Base-by-base conservation (phyloP, 1,284 basidiomycete genomes). In the Anthracocystis setariae region DNA sequence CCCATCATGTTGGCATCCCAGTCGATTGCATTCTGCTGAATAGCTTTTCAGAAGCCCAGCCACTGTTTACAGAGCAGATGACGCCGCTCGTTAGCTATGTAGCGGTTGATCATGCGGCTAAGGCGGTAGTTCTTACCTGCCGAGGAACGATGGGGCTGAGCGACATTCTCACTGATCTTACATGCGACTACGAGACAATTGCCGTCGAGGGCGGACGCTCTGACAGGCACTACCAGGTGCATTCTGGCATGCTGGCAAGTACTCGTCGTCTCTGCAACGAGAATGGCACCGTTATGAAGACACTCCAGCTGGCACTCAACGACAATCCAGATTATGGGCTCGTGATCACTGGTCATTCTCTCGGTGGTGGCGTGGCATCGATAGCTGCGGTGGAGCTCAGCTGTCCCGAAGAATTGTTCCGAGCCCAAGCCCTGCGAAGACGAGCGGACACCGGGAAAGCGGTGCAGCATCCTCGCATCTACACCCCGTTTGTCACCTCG, bases 161-260 rank as follows among this genome's bases (percentile, higher is more conserved):
- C 12, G 86, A 87, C 68, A 83, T 87, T 15, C 82, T 87, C n/a
- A 84, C 86, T 39, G 86, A 87, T 64, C 81, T 87, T 3, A 86
- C 85, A 0, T 86, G 85, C 78, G 82, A 83, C 32, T 86, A 86
- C 68, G 82, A 83, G 63, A 70, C 80, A 3, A 84, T 86, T 44
- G 51, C 65, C 1, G 77, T 86, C 8, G 83, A 84, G 2, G 82
- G 84, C 23, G 85, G 80, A 3, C 78, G 84, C 42, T 80, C 83
- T 0, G 57, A 80, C 12, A 84, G 62, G 3, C 67, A 73, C 1
- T 86, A 86, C 74, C 82, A 83, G 42, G 85, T 85, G 20, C 86
- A 87, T 61, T 77, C 82, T n/a, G 86, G 86, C 23, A 87, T 87
- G 85, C 82, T 84, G 21, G 77, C 84, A 49, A 84, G 85, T 1